Evolutionary conservation across 2,329 filamentous ascomycete genomes (phyloP), one percentile per base, ranked within the genome.

Genomic region (Apiospora sp.): DNA sequence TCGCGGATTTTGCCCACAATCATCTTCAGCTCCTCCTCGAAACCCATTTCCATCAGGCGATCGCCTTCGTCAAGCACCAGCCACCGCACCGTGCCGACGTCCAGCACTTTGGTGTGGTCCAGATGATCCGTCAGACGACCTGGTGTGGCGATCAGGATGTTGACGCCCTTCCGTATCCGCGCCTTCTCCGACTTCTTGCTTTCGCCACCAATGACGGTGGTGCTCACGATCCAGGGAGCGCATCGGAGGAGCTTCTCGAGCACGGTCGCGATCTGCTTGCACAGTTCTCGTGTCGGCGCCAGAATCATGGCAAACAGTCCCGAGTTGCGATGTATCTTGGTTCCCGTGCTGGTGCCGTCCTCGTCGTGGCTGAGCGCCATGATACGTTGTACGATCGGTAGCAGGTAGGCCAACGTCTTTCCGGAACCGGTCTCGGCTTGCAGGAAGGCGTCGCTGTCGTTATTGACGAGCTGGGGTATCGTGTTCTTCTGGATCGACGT

Each of bases 361-460:
- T 86, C 81, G 75, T 85, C 80, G 81, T 89, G 76, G 87, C 94
- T 92, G 43, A 98, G 87, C 19, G 91, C 88, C 82, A 98, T 90
- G 27, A 99, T 92, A 34, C 95, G 89, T 80, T 99, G 94, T 30
- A 99, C 91, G 67, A 99, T 93, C 1, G 96, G 96, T 8, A 99
- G 85, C 5, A 99, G 87, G 81, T 99, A 99, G n/a, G 96, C 94
- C 73, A 99, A 85, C 0, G 96, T 99, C 85, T 99, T 99, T 84
- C 96, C 96, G 0, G 96, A 99, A 77, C 96, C 96, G 0, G 96
- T 99, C 84, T 99, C 93, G 3, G 96, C 97, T 81, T 98, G 96
- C 46, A 99, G 92, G 78, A 99, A 99, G 2, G 95, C 95, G 85
- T 99, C 96, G 67, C 90, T 92, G 77, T 97, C 93, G 71, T 93